Evolutionary conservation across 2,329 filamentous ascomycete species (phyloP), one percentile per base, ranked within the genome.

Genomic region (Verticillium longisporum): DNA sequence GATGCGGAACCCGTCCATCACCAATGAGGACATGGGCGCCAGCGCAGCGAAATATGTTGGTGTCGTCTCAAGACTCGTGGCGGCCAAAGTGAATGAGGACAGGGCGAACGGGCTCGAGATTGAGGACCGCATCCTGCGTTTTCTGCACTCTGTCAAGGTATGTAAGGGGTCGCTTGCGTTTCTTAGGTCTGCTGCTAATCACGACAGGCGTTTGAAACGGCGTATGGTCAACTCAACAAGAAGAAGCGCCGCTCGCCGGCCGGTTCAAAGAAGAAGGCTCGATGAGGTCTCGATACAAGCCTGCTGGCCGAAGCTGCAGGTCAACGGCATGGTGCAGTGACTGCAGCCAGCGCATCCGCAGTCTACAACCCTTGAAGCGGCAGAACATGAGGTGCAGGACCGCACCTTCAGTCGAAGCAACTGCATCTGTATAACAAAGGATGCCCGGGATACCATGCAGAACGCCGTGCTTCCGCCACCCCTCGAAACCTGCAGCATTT

Each of bases 261-360:
- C 73, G 75, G 1, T 66, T 79, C 5, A 62, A 73, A 61, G 75
- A 75, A 63, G 70, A 72, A 21, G 68, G 71, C 60, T 61, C 50
- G n/a, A 37, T 54, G 56, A 31, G 60, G 33, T 41, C n/a, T 50
- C 45, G 7, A n/a, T 18, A 21, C 18, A n/a, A 26, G 45, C 45
- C n/a, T 11, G n/a, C 26, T 26, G 26, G 26, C 26, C 4, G 26
- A 26, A 26, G 26, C 26, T 26, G 26, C 26, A 26, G 26, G 26
- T 26, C 26, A 26, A 4, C 26, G 26, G 4, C 26, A 26, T 26
- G 26, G 26, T 26, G 26, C 26, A 26, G 26, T 26, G 26, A 26
- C 26, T 4, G 26, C 26, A 26, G 26, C 26, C 26, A 26, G 26
- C 26, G 26, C 26, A 26, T 26, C 26, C 26, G 4, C 26, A 26